These are phyloP conservation scores for Pseudogymnoascus sp. DNA, from an alignment of 2,329 filamentous ascomycete species.

Conservation along the genomic window DNA sequence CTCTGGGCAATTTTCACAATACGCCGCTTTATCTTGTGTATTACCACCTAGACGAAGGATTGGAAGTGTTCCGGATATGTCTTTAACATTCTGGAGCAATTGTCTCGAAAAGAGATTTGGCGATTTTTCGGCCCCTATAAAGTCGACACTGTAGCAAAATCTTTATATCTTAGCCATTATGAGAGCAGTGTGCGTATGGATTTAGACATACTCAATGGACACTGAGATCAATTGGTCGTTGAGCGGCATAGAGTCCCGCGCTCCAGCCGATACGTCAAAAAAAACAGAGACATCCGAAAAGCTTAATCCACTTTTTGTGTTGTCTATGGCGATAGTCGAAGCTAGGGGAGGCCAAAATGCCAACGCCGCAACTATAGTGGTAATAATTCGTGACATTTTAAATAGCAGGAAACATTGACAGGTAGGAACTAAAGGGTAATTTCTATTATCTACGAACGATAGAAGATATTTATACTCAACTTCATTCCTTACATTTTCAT, in stretches of 20 bases:
- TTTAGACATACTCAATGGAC: neutral
- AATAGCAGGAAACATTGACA: neutral
- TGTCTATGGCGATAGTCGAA: neutral
- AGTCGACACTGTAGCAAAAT: neutral
- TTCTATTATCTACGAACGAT: neutral
- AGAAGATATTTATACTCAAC: neutral
- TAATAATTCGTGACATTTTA: neutral
- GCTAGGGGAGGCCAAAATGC: neutral
- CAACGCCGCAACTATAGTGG: neutral
- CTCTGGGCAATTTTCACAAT: neutral
- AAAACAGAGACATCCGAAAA: neutral
- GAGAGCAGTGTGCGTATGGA: neutral
- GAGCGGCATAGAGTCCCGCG: neutral
- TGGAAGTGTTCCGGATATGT: neutral
- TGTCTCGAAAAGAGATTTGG: neutral
- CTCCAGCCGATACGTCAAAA: neutral
- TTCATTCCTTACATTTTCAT: neutral
- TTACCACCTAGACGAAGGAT: slow-evolving; percentile 4
- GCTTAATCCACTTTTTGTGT: neutral
- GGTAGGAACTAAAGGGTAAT: neutral
- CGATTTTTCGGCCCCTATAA: neutral
- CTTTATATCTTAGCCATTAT: neutral
- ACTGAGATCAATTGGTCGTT: neutral
- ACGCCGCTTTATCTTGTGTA: neutral
- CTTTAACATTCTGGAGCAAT: neutral